Percentiles rank a stretch among this genome's conserved stretches.
Conservation (phyloP, 2,329 filamentous ascomycete species). For the Diaporthe eres region DNA sequence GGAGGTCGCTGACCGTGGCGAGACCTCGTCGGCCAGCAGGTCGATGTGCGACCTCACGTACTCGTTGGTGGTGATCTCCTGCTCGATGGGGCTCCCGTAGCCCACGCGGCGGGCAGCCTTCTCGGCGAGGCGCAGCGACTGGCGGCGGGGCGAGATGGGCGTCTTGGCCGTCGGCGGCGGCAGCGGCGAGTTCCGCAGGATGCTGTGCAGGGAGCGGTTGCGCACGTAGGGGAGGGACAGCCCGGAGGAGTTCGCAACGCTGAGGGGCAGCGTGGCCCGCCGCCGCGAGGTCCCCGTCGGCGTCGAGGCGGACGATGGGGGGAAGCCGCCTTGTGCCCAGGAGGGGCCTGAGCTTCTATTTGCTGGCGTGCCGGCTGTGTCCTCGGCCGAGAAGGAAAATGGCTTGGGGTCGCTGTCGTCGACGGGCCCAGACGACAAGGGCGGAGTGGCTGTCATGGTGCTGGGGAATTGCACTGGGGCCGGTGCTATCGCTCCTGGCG, state of each 20-base stretch:
- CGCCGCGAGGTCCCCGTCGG: constrained; percentile 52
- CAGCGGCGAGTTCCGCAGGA: constrained; percentile 76
- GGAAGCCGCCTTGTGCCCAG: constrained; percentile 46
- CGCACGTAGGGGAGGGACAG: constrained; percentile 69
- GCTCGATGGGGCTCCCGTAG: constrained; percentile 73
- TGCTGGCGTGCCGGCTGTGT: constrained; percentile 28
- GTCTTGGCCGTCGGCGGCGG: constrained; percentile 65
- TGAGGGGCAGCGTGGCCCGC: constrained; percentile 52
- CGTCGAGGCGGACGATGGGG: constrained; percentile 46
- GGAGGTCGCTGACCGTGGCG: constrained; percentile 60
- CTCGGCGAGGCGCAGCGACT: constrained; percentile 68
- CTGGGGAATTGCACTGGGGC: constrained; percentile 62
- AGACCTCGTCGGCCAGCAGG: constrained; percentile 69
- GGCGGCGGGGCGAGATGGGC: constrained; percentile 66
- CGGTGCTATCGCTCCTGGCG: constrained; percentile 58
- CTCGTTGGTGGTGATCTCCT: constrained; percentile 74
- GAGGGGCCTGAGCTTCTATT: background rate
- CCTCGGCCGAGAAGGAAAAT: constrained; percentile 60
- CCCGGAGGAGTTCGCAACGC: constrained; percentile 42
- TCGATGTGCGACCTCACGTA: constrained; percentile 76
- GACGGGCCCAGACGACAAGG: constrained; percentile 67
- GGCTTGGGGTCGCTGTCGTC: constrained; percentile 51
- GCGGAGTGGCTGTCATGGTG: constrained; percentile 73
- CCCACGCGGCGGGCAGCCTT: constrained; percentile 70
- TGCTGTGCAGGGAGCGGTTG: constrained; percentile 72